phyloP scores from a whole-genome alignment of 257 asterid species.

The Henckelia pumila region DNA sequence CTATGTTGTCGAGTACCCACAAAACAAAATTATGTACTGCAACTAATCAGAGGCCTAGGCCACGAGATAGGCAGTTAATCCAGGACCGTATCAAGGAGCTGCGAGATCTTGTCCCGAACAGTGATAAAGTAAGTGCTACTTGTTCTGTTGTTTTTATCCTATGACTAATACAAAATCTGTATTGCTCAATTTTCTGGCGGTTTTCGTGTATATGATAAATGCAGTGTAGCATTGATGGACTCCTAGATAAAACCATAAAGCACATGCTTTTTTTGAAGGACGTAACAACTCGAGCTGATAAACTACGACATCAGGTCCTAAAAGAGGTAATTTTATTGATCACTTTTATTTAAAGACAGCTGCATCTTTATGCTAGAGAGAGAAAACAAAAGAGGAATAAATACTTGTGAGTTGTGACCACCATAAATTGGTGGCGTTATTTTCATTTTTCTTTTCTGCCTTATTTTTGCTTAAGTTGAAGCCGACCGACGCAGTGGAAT shows the following conservation, averaged over 20 bases:
- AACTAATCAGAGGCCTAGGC: conserved; percentile 58
- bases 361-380: conserved; percentile 10
- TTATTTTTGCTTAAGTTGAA: background rate
- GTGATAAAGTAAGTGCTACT: conserved; percentile 55
- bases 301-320: conserved; percentile 46
- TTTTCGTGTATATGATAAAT: conserved; percentile 11
- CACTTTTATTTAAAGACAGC: background rate
- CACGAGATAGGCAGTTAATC: conserved; percentile 92
- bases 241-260: conserved; percentile 79
- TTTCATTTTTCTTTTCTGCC: background rate
- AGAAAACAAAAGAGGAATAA: background rate
- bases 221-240: conserved; percentile 98
- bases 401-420: background rate
- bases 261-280: conserved; percentile 76
- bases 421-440: background rate
- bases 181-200: background rate
- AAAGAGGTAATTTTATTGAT: conserved; percentile 43
- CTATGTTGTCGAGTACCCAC: conserved; percentile 37
- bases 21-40: conserved; percentile 49
- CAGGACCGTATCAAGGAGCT: conserved; percentile 90
- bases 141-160: conserved; percentile 16
- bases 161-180: background rate
- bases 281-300: conserved; percentile 70
- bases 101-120: conserved; percentile 83
- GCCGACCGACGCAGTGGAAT: no score